These are phyloP conservation scores for Fusarium pseudocircinatum DNA, from an alignment of 2,329 filamentous ascomycete species.

Conservation along the genomic window DNA sequence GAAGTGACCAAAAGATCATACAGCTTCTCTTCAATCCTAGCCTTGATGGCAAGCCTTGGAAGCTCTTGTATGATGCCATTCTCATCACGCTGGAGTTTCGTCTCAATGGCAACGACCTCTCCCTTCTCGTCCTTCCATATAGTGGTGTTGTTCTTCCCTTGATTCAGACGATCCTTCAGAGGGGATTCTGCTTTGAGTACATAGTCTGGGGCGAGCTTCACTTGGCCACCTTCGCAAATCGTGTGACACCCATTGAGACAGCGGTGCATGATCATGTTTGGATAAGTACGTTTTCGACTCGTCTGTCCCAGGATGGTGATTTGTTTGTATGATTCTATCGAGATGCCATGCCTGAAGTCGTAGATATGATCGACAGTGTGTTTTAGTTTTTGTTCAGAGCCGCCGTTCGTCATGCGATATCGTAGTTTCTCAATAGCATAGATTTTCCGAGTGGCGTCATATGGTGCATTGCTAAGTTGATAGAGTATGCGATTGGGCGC, in stretches of 20 bases:
- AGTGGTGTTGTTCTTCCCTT: slow-evolving; percentile 33
- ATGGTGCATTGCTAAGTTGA: slow-evolving; percentile 38
- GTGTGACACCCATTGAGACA: slow-evolving; percentile 2
- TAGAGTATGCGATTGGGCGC: slow-evolving; percentile 37
- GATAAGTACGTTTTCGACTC: slow-evolving; percentile 33
- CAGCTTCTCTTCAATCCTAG: slow-evolving; percentile 34
- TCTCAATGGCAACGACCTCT: slow-evolving; percentile 41
- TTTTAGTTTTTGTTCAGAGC: slow-evolving; percentile 23
- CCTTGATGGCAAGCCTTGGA: slow-evolving; percentile 40
- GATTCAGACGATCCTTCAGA: slow-evolving; percentile 33
- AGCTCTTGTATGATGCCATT: slow-evolving; percentile 22
- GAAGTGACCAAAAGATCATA: slow-evolving; percentile 44
- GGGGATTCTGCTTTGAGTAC: slow-evolving; percentile 35
- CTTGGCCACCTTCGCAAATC: slow-evolving; percentile 27
- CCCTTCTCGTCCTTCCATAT: slow-evolving; percentile 40
- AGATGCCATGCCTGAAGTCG: slow-evolving; percentile 36
- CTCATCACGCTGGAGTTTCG: slow-evolving; percentile 29
- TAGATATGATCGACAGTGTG: slow-evolving; percentile 45
- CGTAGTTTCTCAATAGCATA: slow-evolving; percentile 43
- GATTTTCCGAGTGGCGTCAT: slow-evolving; percentile 18
- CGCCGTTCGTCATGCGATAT: slow-evolving; percentile 29
- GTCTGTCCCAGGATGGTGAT: slow-evolving; percentile 30
- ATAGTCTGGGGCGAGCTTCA: background rate
- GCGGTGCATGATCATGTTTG: slow-evolving; percentile 28
- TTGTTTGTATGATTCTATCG: background rate